Percentiles rank a stretch among this genome's conserved stretches.
phyloP scores from a whole-genome alignment of 805 yeast genomes.

The Candida xyloterini region DNA sequence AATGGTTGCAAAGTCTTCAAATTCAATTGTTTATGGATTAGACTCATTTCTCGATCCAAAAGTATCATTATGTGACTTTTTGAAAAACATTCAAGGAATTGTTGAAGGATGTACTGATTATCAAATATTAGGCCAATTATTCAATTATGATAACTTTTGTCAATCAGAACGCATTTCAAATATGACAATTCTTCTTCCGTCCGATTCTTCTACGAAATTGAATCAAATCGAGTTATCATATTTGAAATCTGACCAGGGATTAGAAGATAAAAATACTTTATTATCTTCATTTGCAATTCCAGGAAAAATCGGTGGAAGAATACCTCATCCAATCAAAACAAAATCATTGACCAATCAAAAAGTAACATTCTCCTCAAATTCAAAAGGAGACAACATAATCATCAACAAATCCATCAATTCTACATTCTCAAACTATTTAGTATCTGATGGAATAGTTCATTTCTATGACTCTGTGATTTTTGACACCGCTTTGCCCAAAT shows the following conservation, averaged over 20 bases:
- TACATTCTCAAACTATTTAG: slow-evolving; percentile 38
- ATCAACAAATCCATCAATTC: slow-evolving; percentile 37
- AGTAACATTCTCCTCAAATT: slow-evolving; percentile 20
- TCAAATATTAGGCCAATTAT: slow-evolving; percentile 19
- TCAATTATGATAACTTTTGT: slow-evolving; percentile 23
- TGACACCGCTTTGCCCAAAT: slow-evolving; percentile 26
- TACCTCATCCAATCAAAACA: slow-evolving; percentile 14
- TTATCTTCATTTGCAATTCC: slow-evolving; percentile 36
- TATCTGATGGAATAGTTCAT: slow-evolving; percentile 50
- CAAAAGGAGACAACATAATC: slow-evolving; percentile 34
- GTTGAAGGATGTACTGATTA: slow-evolving; percentile 18
- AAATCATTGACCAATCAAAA: slow-evolving; percentile 30
- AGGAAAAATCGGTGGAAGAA: slow-evolving; percentile 46
- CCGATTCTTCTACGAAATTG: slow-evolving; percentile 37
- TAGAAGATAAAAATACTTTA: slow-evolving; percentile 26
- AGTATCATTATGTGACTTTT: slow-evolving; percentile 36
- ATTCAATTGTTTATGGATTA: slow-evolving; percentile 66
- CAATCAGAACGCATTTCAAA: slow-evolving; percentile 24
- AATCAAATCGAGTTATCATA: slow-evolving; percentile 46
- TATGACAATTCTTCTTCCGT: slow-evolving; percentile 46
- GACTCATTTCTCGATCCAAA: slow-evolving; percentile 42
- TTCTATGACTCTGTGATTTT: slow-evolving; percentile 37
- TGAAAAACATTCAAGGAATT: slow-evolving; percentile 21
- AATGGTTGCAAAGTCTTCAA: slow-evolving; percentile 56
- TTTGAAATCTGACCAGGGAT: slow-evolving; percentile 33